These are phyloP conservation scores for Chlamydomonas schloesseri DNA, from an alignment of 139 green algal genomes.

Conservation along the genomic window DNA sequence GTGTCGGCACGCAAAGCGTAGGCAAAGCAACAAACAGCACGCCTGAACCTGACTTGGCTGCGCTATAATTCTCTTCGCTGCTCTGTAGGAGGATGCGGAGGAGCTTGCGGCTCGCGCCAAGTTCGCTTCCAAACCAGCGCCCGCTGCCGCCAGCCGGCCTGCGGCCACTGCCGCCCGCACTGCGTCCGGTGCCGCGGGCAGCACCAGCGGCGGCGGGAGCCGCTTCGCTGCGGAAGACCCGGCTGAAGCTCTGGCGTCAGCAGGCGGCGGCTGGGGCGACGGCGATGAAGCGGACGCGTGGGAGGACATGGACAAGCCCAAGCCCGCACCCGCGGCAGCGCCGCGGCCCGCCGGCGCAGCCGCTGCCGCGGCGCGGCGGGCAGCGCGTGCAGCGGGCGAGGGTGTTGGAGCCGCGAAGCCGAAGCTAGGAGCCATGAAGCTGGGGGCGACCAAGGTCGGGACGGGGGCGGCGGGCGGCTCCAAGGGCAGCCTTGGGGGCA, in stretches of 20 bases:
- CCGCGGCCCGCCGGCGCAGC: background rate
- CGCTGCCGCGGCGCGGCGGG: background rate
- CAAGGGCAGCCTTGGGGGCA: background rate
- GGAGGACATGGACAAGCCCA: slow-evolving; percentile 39
- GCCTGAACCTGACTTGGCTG: too few relatives aligned
- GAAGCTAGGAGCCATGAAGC: slow-evolving; percentile 57
- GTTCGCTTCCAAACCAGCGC: slow-evolving; percentile 15
- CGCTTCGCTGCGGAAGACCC: background rate
- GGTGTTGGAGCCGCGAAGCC: too few relatives aligned
- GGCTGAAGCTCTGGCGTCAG: background rate
- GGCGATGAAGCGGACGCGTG: slow-evolving; percentile 19
- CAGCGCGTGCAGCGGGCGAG: background rate
- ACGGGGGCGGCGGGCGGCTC: background rate
- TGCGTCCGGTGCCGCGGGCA: background rate
- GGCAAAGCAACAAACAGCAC: background rate
- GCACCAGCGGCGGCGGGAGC: background rate
- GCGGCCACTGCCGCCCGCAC: background rate
- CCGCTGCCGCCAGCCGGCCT: background rate
- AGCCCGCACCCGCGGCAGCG: slow-evolving; percentile 1
- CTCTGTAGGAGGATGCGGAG: slow-evolving; percentile 9
- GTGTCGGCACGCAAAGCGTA: too few relatives aligned
- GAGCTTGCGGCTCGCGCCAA: background rate
- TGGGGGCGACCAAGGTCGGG: slow-evolving; percentile 46
- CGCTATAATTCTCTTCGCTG: too few relatives aligned
- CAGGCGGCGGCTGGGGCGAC: slow-evolving; percentile 27